Evolutionary conservation across 2,329 filamentous ascomycete genomes (phyloP), one percentile per base, ranked within the genome.

Genomic region (Colletotrichum sp.): DNA sequence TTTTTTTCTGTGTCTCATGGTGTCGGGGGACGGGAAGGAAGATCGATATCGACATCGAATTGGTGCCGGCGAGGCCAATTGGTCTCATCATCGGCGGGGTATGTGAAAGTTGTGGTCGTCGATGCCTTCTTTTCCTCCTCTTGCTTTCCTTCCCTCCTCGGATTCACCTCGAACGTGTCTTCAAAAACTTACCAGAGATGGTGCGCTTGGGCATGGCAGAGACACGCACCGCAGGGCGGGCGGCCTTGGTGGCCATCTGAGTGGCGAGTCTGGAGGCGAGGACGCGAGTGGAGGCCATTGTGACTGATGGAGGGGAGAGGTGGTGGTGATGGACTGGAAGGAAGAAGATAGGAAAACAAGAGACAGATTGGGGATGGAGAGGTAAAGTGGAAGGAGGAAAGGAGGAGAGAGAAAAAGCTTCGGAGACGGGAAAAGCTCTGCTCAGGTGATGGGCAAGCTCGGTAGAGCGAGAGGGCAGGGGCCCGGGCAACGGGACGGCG

Each of bases 211-310:
- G 91, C 87, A 90, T 90, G 87, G 88, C 89, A 86, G 89, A 88
- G 83, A 92, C 83, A 85, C 93, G 93, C 85, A 93, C 87, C 87
- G 92, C 92, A 89, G 94, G 93, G 88, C 94, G 94, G 87, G 93
- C 93, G 88, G 92, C 93, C 92, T 94, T 95, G 89, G 90, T 88
- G 66, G 75, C 92, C 92, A 94, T 93, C 89, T 93, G 91, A 86
- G 92, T 90, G 88, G 93, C 93, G 90, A 95, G 91, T 88, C 94
- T 92, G 85, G 93, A 93, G 86, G 94, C 92, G 89, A 95, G 90
- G 87, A 95, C 91, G 89, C 94, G 94, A 87, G 92, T 89, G 87
- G 92, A 91, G 87, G 94, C 93, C 94, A 96, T 96, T 95, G 91
- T 92, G 91, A 92, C 88, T 89, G 89, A 87, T 88, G 82, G 80